Evolutionary conservation across 1,284 basidiomycete genomes (phyloP), one percentile per base, ranked within the genome.

Genomic region (Ganoderma sp.): DNA sequence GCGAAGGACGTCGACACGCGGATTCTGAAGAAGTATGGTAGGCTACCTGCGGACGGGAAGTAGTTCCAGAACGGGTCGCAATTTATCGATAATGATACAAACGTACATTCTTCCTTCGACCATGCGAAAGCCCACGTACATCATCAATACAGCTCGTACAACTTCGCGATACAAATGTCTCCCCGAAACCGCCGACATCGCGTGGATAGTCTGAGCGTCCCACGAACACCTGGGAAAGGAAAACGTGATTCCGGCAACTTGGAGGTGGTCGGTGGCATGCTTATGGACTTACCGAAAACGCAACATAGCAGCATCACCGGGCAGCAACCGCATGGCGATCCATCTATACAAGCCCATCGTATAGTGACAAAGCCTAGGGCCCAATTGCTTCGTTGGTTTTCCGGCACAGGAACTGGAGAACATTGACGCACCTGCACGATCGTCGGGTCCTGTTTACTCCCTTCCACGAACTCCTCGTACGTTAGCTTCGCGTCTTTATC

Each of bases 371-470:
- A 42, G 91, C 91, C 92, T 93, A 73, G 64, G 68, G 67, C 71
- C 66, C 22, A 65, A 52, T 45, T 65, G 41, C 65, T 39, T 32
- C 10, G 32, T 34, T 58, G 28, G 58, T 41, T 59, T 37, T 15
- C 39, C 37, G 43, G 60, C 25, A 42, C 34, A n/a, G 41, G 65
- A 58, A 60, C 25, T 60, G 39, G 61, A 61, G 67, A 45, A 61
- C 67, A 43, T 43, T 67, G 37, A 78, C 87, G 69, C 70, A 93
- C 96, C 89, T 98, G 95, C 28, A 98, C 96, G 79, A 99, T 98
- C 28, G 97, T 98, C 45, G 97, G 97, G 81, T 99, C 96, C 81
- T 97, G 95, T 81, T 98, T 98, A 79, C 92, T 95, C 57, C 97
- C 97, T 79, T 98, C 95, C 56, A 96, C 95, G 79, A 99, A 99